Evolutionary conservation across 1,284 basidiomycete genomes (phyloP).

Genomic region (Cryptococcus sp.): DNA sequence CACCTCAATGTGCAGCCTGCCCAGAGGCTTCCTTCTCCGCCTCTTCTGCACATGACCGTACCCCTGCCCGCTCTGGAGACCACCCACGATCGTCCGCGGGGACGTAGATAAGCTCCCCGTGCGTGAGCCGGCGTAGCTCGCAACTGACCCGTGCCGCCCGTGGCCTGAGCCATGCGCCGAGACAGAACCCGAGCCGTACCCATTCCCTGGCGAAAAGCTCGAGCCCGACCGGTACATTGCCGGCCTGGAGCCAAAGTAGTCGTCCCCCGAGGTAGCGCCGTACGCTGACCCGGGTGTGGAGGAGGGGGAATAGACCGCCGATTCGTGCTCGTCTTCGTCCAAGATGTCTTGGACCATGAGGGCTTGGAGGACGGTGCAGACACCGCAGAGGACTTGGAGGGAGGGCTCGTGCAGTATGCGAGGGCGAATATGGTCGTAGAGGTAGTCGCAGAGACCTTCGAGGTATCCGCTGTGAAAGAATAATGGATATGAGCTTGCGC

Average conservation of each 20-base stretch:
- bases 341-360: slow-evolving; percentile 77
- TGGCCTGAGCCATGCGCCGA: neutral
- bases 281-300: slow-evolving; percentile 21
- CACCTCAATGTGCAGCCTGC: slow-evolving; percentile 64
- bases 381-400: slow-evolving; percentile 79
- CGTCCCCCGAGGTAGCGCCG: slow-evolving; percentile 5
- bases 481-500: neutral
- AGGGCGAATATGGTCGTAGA: slow-evolving; percentile 89
- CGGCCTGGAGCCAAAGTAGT: slow-evolving; percentile 37
- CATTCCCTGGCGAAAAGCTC: slow-evolving; percentile 4
- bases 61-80: neutral
- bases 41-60: slow-evolving; percentile 1
- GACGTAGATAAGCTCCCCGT: neutral
- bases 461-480: slow-evolving; percentile 64
- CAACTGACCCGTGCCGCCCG: slow-evolving; percentile 8
- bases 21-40: slow-evolving; percentile 47
- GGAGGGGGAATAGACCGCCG: slow-evolving; percentile 20
- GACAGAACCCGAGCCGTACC: neutral
- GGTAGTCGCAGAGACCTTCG: slow-evolving; percentile 82
- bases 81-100: neutral
- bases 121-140: slow-evolving; percentile 2
- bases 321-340: slow-evolving; percentile 27
- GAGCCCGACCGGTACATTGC: slow-evolving; percentile 8
- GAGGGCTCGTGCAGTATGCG: slow-evolving; percentile 86
- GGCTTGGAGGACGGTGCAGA: slow-evolving; percentile 88